Base-by-base conservation (phyloP, 177 flowering plant genomes). In the Vitis hybrid region DNA sequence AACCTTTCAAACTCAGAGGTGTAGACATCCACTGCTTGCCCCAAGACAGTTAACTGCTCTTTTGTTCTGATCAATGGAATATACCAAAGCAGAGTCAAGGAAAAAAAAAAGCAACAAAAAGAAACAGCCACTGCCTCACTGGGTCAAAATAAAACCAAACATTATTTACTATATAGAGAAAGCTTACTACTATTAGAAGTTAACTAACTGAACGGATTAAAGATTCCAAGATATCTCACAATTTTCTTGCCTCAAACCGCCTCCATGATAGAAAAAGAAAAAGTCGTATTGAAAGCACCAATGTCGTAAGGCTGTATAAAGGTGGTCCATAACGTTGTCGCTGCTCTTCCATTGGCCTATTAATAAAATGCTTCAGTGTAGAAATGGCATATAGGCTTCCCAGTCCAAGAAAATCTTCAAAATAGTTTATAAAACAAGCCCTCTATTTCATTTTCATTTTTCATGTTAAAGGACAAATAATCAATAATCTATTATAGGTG, bases 261-360 rank as follows among this genome's bases (percentile, higher is more conserved):
- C 81, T 80, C 96, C 91, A 87, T n/a, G 80, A 70, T 64, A 94
- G 78, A 71, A 72, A 76, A 71, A 93, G 71, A 75, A 86, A 87
- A 54, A 87, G 73, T 50, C 93, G 83, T 56, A 93, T 87, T 11
- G 74, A 74, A 56, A 86, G 80, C 67, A 73, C 93, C 96, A 93
- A 82, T 59, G 68, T 72, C 18, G 99, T 93, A 70, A 94, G 97
- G 77, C 82, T 83, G 78, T 94, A 94, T 58, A 93, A 75, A 68
- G 91, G 86, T 52, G 99, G 99, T 61, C 99, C 99, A 80, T 94
- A 94, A 56, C 96, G 93, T 52, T 88, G 89, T 53, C 99, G 77
- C 76, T 93, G 99, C 81, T 94, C 99, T 77, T 94, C 99, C 99
- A 94, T 94, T 69, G 99, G 99, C 86, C 99, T 94, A 68, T 13